A percentile compares a stretch with the other conserved stretches of the same genome.
Conservation (phyloP, 352 stramenopile species). For the Phytophthora cajani region DNA sequence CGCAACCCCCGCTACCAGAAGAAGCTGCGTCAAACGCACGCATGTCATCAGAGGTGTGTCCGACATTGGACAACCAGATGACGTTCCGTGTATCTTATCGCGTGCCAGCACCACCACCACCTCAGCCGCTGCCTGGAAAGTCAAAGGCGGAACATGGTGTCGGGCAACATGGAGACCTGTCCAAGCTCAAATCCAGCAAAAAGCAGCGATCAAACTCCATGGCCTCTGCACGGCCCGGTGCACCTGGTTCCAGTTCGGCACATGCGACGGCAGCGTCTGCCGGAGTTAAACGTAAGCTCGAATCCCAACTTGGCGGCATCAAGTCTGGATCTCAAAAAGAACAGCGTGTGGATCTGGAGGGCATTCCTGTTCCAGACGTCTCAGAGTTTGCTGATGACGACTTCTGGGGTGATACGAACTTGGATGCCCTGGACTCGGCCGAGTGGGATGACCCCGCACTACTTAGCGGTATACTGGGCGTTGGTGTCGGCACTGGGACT, state of each 20-base stretch:
- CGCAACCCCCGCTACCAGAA: slow-evolving; percentile 33
- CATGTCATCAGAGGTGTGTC: slow-evolving; percentile 38
- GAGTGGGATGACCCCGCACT: slow-evolving; percentile 85
- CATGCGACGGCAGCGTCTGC: slow-evolving; percentile 20
- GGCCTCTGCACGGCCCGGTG: slow-evolving; percentile 15
- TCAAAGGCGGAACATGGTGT: slow-evolving; percentile 36
- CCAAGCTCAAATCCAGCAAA: slow-evolving; percentile 62
- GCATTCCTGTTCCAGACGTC: slow-evolving; percentile 73
- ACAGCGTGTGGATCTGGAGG: slow-evolving; percentile 78
- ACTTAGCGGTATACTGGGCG: slow-evolving; percentile 65
- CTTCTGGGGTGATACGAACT: slow-evolving; percentile 89
- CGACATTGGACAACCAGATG: slow-evolving; percentile 44
- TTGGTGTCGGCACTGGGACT: slow-evolving; percentile 24
- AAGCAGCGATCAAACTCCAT: slow-evolving; percentile 54
- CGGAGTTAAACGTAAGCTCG: slow-evolving; percentile 75
- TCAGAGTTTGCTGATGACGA: slow-evolving; percentile 86
- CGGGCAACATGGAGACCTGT: slow-evolving; percentile 29
- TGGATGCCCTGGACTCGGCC: slow-evolving; percentile 83
- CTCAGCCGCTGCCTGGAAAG: slow-evolving; percentile 39
- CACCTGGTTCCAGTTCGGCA: slow-evolving; percentile 12
- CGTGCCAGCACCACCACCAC: slow-evolving; percentile 52
- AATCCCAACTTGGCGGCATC: slow-evolving; percentile 43
- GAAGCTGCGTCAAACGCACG: not conserved
- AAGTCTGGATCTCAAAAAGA: slow-evolving; percentile 57
- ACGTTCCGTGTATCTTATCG: slow-evolving; percentile 75